phyloP scores from a whole-genome alignment of 192 early-diverging fungal genomes.

The Coemansia sp. region DNA sequence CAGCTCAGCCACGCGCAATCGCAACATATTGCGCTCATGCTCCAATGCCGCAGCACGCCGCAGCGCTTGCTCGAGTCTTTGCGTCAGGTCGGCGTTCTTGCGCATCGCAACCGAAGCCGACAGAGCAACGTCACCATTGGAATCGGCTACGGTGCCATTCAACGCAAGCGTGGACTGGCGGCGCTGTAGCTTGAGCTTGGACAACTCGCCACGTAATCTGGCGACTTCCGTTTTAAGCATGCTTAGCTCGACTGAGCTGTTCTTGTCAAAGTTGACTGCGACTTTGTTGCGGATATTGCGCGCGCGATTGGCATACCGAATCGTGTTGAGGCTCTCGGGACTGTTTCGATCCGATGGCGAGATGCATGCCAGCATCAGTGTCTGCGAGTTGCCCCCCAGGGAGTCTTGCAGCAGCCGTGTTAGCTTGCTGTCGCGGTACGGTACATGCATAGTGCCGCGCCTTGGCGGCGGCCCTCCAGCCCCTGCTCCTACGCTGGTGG shows the following conservation, averaged over 20 bases:
- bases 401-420: constrained; percentile 95
- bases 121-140: neutral
- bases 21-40: constrained; percentile 38
- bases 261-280: constrained; percentile 67
- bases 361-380: constrained; percentile 96
- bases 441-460: constrained; percentile 70
- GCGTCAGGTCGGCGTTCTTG: constrained; percentile 28
- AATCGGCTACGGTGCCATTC: neutral
- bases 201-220: constrained; percentile 50
- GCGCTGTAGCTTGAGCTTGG: constrained; percentile 49
- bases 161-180: constrained; percentile 27
- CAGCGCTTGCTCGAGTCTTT: constrained; percentile 26
- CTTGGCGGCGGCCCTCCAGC: constrained; percentile 26
- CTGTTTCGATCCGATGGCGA: constrained; percentile 85
- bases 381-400: constrained; percentile 93
- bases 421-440: constrained; percentile 97
- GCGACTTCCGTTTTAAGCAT: constrained; percentile 56
- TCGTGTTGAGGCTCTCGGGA: constrained; percentile 92
- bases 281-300: constrained; percentile 95
- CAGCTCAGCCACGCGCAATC: constrained; percentile 15
- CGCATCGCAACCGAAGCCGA: constrained; percentile 14
- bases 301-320: constrained; percentile 95
- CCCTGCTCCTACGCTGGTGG: neutral
- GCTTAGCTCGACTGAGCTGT: constrained; percentile 52
- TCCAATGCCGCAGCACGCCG: constrained; percentile 32